These are phyloP conservation scores for Ophiocordyceps camponoti-floridani DNA, from an alignment of 2,329 filamentous ascomycete species.

Conservation along the genomic window DNA sequence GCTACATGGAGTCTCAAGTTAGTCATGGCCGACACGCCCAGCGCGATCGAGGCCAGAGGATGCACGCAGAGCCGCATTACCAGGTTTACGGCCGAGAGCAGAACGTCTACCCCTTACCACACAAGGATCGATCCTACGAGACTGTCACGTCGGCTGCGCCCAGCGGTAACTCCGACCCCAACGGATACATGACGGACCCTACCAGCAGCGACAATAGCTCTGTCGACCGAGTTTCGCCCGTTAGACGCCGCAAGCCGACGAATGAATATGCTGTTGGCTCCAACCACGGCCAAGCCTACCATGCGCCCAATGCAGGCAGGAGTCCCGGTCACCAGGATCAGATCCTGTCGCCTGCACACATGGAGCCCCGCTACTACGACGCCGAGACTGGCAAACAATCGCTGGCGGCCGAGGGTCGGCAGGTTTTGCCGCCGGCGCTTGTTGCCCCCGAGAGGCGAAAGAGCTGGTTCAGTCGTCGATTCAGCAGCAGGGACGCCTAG, in stretches of 20 bases:
- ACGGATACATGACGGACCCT: conserved; percentile 70
- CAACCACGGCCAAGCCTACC: conserved; percentile 22
- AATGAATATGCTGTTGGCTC: conserved; percentile 51
- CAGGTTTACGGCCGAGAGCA: conserved; percentile 19
- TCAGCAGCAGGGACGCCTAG: conserved; percentile 43
- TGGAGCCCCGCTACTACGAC: conserved; percentile 4
- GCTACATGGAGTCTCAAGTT: conserved; percentile 26
- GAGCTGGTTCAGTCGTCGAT: conserved; percentile 74
- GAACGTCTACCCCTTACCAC: conserved; percentile 32
- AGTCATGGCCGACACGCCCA: conserved; percentile 6
- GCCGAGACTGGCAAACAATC: conserved; percentile 9
- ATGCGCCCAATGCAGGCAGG: conserved; percentile 18
- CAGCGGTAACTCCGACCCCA: conserved; percentile 57
- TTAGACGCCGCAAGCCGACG: conserved; percentile 31
- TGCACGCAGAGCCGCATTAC: conserved; percentile 28
- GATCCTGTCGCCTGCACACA: conserved; percentile 9
- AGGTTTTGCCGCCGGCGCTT: conserved; percentile 6
- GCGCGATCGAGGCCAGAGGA: conserved; percentile 17
- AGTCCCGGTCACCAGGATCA: conserved; percentile 6
- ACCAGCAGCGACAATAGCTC: conserved; percentile 83
- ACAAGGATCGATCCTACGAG: conserved; percentile 69
- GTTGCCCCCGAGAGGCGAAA: conserved; percentile 51
- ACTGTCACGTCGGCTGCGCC: conserved; percentile 65
- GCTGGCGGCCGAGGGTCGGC: conserved; percentile 10
- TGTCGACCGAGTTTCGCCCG: conserved; percentile 51